These are phyloP conservation scores for Fomitopsis schrenkii DNA, from an alignment of 1,284 basidiomycete genomes.

Conservation along the genomic window DNA sequence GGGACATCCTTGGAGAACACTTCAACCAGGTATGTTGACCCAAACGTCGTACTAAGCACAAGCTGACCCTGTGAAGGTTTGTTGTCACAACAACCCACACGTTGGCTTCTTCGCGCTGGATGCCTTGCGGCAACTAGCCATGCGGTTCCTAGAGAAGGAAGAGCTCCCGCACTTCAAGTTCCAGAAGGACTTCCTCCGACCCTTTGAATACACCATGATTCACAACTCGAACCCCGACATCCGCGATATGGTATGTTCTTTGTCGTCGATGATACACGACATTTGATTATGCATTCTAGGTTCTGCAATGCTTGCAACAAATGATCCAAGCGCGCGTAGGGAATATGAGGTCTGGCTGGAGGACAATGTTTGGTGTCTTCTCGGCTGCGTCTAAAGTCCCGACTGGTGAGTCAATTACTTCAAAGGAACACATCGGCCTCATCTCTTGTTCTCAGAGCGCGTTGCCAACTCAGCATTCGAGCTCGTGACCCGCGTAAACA, in stretches of 20 bases:
- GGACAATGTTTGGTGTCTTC: constrained; percentile 98
- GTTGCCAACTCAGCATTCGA: constrained; percentile 96
- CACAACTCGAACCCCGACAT: constrained; percentile 95
- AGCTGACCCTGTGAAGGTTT: constrained; percentile 58
- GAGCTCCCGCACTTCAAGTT: constrained; percentile 98
- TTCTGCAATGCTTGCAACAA: constrained; percentile 96
- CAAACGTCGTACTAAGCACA: neutral
- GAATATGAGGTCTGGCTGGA: constrained; percentile 98
- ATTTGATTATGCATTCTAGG: constrained; percentile 38
- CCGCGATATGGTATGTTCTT: constrained; percentile 82
- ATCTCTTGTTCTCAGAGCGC: constrained; percentile 54
- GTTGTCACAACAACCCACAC: constrained; percentile 96
- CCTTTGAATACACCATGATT: constrained; percentile 98
- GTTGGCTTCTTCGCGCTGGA: constrained; percentile 98
- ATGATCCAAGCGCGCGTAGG: constrained; percentile 96
- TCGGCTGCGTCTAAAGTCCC: constrained; percentile 94
- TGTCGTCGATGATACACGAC: neutral
- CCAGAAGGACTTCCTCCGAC: constrained; percentile 98
- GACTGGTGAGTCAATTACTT: constrained; percentile 55
- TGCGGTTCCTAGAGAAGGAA: constrained; percentile 99
- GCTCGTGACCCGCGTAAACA: constrained; percentile 89
- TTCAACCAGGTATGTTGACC: constrained; percentile 84
- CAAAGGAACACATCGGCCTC: neutral
- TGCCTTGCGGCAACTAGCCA: constrained; percentile 95
- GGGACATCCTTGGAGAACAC: constrained; percentile 98